Evolutionary conservation across 345 rosid genomes (phyloP), one percentile per base, ranked within the genome.

Genomic region (Pistacia integerrima): DNA sequence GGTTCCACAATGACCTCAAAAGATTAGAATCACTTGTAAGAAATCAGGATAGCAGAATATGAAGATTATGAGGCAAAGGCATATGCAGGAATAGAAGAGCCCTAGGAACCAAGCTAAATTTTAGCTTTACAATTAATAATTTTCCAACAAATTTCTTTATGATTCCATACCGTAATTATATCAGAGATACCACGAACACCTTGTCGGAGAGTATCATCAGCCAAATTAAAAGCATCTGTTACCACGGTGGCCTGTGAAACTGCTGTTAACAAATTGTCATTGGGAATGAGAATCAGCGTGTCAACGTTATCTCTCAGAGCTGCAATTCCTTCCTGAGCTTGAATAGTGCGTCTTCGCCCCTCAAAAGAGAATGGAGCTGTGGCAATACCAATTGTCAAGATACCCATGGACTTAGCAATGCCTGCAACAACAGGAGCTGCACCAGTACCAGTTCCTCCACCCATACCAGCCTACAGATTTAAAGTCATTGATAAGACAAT

Each of bases 381-480:
- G 49, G 89, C 97, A 51, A 94, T 94, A 70, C 97, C 98, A 66
- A 94, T 95, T 0, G 98, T 91, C 88, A 93, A 80, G 85, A 94
- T 91, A 30, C 97, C 97, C 97, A 93, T 93, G 12, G 97, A 87
- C 75, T 91, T 93, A 58, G 97, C 97, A 67, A 93, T 80, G 59
- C 93, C 92, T 22, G 98, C 98, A 79, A 94, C 89, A 63, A 94
- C 84, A 41, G 97, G 97, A 57, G 97, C 97, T 62, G 89, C 98
- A 2, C 97, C 97, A 18, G 97, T 94, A 22, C 97, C 97, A 16
- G 97, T 91, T 73, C 98, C 97, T 79, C 98, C 98, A n/a, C 97
- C 97, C 98, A 94, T 94, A 77, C 98, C 98, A 76, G 97, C 92
- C 97, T 92, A 85, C 51, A 61, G 68, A 60, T 60, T 65, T 38